These are phyloP conservation scores for Metschnikowia reukaufii DNA, from an alignment of 805 yeast species.

Conservation along the genomic window DNA sequence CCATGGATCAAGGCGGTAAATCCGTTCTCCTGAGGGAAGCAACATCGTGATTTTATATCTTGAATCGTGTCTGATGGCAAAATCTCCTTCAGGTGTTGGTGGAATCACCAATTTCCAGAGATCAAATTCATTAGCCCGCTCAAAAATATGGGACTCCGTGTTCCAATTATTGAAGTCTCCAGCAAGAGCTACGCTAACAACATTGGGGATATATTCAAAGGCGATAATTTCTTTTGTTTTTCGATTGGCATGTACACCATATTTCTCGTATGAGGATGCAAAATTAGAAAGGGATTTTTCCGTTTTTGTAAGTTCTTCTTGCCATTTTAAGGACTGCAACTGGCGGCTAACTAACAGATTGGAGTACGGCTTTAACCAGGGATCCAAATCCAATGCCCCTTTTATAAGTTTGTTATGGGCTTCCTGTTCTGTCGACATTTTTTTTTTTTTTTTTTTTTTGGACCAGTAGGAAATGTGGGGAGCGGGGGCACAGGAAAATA, in stretches of 20 bases:
- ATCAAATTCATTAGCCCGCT: slow-evolving; percentile 61
- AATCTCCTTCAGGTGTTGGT: slow-evolving; percentile 48
- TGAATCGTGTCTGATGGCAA: slow-evolving; percentile 79
- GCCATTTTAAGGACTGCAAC: slow-evolving; percentile 64
- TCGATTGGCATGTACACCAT: slow-evolving; percentile 70
- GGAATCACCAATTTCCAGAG: slow-evolving; percentile 64
- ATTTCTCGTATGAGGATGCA: slow-evolving; percentile 71
- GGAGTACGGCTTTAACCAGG: slow-evolving; percentile 81
- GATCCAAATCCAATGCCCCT: slow-evolving; percentile 73
- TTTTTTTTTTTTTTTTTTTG: neutral
- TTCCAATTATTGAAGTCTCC: slow-evolving; percentile 95
- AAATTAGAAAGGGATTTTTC: slow-evolving; percentile 64
- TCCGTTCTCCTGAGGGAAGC: slow-evolving; percentile 62
- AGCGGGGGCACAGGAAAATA: neutral
- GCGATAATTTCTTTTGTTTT: slow-evolving; percentile 56
- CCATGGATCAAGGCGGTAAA: slow-evolving; percentile 91
- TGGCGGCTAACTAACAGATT: slow-evolving; percentile 69
- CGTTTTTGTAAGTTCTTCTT: slow-evolving; percentile 47
- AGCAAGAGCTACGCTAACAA: slow-evolving; percentile 67
- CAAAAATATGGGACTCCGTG: slow-evolving; percentile 52
- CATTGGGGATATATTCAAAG: slow-evolving; percentile 91
- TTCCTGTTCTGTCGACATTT: neutral
- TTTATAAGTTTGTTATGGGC: slow-evolving; percentile 28
- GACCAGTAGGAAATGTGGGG: neutral
- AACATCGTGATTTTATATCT: slow-evolving; percentile 69